Conservation (phyloP, 495 filamentous ascomycete genomes). For the Copromyces sp. region DNA sequence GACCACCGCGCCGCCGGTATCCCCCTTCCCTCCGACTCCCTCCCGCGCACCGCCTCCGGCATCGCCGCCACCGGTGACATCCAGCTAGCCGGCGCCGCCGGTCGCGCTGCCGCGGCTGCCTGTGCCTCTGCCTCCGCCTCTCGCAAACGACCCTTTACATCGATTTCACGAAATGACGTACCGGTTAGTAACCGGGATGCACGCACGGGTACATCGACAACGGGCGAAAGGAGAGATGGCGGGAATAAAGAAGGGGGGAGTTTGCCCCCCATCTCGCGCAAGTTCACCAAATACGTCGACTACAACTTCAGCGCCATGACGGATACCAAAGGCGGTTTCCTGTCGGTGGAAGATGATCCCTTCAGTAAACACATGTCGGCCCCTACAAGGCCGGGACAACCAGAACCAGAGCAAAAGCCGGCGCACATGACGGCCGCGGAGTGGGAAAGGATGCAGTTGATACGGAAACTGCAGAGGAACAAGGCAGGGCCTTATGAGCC, state of each 20-base stretch:
- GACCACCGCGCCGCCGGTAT: slow-evolving; percentile 31
- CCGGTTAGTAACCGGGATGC: slow-evolving; percentile 63
- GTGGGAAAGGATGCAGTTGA: slow-evolving; percentile 75
- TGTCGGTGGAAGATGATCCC: slow-evolving; percentile 81
- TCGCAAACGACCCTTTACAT: slow-evolving; percentile 44
- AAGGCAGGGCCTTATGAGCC: slow-evolving; percentile 82
- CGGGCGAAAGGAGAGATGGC: slow-evolving; percentile 20
- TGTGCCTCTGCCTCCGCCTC: not conserved
- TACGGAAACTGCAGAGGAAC: slow-evolving; percentile 55
- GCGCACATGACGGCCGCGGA: slow-evolving; percentile 84
- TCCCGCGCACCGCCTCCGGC: slow-evolving; percentile 28
- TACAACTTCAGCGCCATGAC: slow-evolving; percentile 97
- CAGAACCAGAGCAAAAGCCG: slow-evolving; percentile 56
- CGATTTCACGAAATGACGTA: slow-evolving; percentile 49
- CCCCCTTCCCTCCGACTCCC: slow-evolving; percentile 1
- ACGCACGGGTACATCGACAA: slow-evolving; percentile 10
- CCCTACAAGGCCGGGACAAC: slow-evolving; percentile 18
- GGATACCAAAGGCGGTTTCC: slow-evolving; percentile 91
- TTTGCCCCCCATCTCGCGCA: slow-evolving; percentile 32
- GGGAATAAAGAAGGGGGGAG: slow-evolving; percentile 49
- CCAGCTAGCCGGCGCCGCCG: slow-evolving; percentile 25
- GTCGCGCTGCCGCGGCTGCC: slow-evolving; percentile 20
- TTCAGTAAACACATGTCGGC: slow-evolving; percentile 66
- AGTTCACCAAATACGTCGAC: slow-evolving; percentile 87
- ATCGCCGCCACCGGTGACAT: slow-evolving; percentile 30